Percentiles rank a stretch among this genome's conserved stretches.
These are phyloP conservation scores for Nigrospora osmanthi DNA, from an alignment of 2,329 filamentous ascomycete species.

Conservation along the genomic window DNA sequence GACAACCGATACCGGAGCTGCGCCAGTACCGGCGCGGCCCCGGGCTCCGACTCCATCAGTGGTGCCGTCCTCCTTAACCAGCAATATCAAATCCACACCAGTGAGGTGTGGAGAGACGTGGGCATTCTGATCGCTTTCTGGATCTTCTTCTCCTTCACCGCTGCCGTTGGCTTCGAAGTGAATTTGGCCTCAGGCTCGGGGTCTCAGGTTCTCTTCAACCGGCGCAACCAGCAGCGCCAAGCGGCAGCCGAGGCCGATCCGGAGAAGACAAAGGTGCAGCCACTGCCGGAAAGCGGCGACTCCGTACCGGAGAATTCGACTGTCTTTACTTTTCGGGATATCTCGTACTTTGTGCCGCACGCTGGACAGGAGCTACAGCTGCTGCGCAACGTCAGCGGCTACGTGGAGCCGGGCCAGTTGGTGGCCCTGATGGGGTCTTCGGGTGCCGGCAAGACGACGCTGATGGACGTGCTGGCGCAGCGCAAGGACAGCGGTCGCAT, in stretches of 20 bases:
- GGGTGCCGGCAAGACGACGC: conserved; percentile 53
- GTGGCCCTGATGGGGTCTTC: conserved; percentile 58
- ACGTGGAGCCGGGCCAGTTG: conserved; percentile 57
- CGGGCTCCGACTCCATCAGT: conserved; percentile 37
- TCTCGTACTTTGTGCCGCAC: conserved; percentile 23
- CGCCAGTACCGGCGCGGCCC: conserved; percentile 40
- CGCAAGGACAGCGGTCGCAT: conserved; percentile 42
- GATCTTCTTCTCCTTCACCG: conserved; percentile 65
- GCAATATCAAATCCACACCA: conserved; percentile 45
- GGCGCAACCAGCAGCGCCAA: conserved; percentile 32
- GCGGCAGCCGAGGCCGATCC: conserved; percentile 38
- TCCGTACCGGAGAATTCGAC: background rate
- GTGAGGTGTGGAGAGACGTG: conserved; percentile 68
- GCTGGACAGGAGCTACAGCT: conserved; percentile 46
- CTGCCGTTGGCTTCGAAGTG: conserved; percentile 64
- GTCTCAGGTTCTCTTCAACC: conserved; percentile 65
- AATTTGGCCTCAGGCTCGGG: conserved; percentile 53
- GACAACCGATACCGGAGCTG: conserved; percentile 43
- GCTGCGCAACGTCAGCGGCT: conserved; percentile 51
- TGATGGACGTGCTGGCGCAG: conserved; percentile 61
- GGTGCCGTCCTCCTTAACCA: conserved; percentile 47
- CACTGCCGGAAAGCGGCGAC: background rate
- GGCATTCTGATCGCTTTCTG: conserved; percentile 71
- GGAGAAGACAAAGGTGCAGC: background rate
- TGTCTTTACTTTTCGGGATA: conserved; percentile 5